Evolutionary conservation across 2,329 filamentous ascomycete genomes (phyloP), one percentile per base, ranked within the genome.

Genomic region (Neofusicoccum kwambonambiense): DNA sequence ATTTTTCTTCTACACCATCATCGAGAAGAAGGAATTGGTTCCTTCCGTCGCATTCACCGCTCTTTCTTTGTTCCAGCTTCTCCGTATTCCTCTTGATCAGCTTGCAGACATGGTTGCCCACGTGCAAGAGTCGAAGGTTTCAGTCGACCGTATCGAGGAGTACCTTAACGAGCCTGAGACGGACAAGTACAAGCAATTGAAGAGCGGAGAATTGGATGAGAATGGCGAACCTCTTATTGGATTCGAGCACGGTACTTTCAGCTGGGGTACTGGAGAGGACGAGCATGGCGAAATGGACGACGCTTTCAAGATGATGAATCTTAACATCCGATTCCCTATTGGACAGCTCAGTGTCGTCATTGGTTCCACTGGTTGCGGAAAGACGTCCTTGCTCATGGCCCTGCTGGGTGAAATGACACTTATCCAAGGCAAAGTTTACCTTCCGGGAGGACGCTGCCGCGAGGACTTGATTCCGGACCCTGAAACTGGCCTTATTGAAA

Each of bases 81-180:
- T 99, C 13, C 89, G 95, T 54, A 91, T 97, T 62, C 95, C 95
- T 4, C 82, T 99, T 51, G 95, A 99, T 76, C 94, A 98, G 79
- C 85, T 99, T 62, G 95, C 95, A 58, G 95, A 99, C 77, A 99
- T 99, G 95, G 90, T 98, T 73, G 95, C 95, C 11, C 95, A 98
- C 79, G 93, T 99, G 3, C 93, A 97, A 79, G 95, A 99, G 78
- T 92, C 93, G 27, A 96, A 96, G 80, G 94, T 99, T 19, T 99
- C 95, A 0, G 89, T 99, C 60, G 93, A 97, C 73, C 93, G 95
- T 82, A 92, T 99, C 7, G 94, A 99, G 74, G 91, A 96, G 71
- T 99, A 97, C 72, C 79, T 99, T 47, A 89, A 85, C 65, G 95
- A 99, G 75, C 93, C 95, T 7, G 95, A 99, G 80, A 99, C 95